Conservation (phyloP, 139 green algal genomes). For the Volvox reticuliferus region DNA sequence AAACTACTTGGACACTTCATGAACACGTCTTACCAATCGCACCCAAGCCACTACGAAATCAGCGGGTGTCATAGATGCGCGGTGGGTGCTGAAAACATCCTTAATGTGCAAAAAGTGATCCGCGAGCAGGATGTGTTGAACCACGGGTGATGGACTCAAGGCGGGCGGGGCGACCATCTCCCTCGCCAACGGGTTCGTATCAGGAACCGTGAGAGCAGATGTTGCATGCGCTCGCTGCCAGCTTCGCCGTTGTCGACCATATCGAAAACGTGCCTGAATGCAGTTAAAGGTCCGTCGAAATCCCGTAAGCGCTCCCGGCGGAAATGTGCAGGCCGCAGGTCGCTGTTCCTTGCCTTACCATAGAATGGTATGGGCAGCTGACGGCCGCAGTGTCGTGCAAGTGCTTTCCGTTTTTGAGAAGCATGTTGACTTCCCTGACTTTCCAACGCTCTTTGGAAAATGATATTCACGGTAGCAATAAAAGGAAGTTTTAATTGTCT, state of each 20-base stretch:
- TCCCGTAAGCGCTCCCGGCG: neutral
- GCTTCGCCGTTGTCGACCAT: neutral
- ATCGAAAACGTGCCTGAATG: neutral
- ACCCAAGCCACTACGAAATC: slow-evolving; percentile 4
- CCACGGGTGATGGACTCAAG: neutral
- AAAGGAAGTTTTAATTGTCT: no score
- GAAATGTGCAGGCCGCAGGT: neutral
- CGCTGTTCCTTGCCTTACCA: neutral
- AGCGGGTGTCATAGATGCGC: neutral
- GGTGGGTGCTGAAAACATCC: neutral
- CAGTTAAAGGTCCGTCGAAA: neutral
- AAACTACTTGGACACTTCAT: no score
- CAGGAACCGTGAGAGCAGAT: neutral
- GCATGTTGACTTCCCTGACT: no score
- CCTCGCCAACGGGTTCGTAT: neutral
- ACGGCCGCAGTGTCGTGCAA: neutral
- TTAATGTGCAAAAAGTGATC: neutral
- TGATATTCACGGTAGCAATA: no score
- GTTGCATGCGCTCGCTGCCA: neutral
- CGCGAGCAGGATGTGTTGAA: slow-evolving; percentile 12
- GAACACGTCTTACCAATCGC: neutral
- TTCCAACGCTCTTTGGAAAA: no score
- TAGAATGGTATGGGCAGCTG: neutral
- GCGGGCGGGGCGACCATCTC: neutral
- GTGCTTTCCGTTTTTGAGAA: neutral